Evolutionary conservation across 352 stramenopile genomes (phyloP).

Genomic region (Pythium monospermum): DNA sequence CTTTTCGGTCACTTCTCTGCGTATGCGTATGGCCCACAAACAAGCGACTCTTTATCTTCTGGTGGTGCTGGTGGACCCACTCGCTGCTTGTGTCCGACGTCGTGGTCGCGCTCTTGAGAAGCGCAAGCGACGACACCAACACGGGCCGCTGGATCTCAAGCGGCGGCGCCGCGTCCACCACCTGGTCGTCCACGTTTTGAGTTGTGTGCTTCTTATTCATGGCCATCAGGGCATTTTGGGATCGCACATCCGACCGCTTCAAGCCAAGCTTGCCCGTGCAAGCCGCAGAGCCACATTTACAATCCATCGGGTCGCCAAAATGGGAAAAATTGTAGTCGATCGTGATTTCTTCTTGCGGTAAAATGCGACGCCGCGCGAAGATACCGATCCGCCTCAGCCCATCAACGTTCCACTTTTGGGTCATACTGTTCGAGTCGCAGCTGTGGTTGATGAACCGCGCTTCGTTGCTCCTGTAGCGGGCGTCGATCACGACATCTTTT

Average conservation of each 20-base stretch:
- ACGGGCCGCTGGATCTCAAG: slow-evolving; percentile 60
- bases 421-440: slow-evolving; percentile 92
- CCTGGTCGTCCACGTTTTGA: slow-evolving; percentile 18
- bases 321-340: slow-evolving; percentile 87
- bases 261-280: slow-evolving; percentile 73
- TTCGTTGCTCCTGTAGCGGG: slow-evolving; percentile 87
- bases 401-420: slow-evolving; percentile 90
- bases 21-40: slow-evolving; percentile 23
- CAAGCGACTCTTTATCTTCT: slow-evolving; percentile 53
- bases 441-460: slow-evolving; percentile 96
- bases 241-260: slow-evolving; percentile 48
- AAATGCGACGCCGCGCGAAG: slow-evolving; percentile 61
- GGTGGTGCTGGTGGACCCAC: slow-evolving; percentile 63
- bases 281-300: slow-evolving; percentile 65
- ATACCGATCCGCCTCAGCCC: slow-evolving; percentile 73
- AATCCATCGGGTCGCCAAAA: slow-evolving; percentile 71
- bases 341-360: slow-evolving; percentile 62
- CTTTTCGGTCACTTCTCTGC: slow-evolving; percentile 3
- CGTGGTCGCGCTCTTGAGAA: slow-evolving; percentile 73
- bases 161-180: slow-evolving; percentile 22
- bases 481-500: slow-evolving; percentile 83
- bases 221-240: slow-evolving; percentile 8
- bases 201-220: slow-evolving; percentile 3
- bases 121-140: slow-evolving; percentile 58
- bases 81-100: too few relatives aligned